Conservation (phyloP, 2,329 filamentous ascomycete species). For the Trichoderma polysporum region DNA sequence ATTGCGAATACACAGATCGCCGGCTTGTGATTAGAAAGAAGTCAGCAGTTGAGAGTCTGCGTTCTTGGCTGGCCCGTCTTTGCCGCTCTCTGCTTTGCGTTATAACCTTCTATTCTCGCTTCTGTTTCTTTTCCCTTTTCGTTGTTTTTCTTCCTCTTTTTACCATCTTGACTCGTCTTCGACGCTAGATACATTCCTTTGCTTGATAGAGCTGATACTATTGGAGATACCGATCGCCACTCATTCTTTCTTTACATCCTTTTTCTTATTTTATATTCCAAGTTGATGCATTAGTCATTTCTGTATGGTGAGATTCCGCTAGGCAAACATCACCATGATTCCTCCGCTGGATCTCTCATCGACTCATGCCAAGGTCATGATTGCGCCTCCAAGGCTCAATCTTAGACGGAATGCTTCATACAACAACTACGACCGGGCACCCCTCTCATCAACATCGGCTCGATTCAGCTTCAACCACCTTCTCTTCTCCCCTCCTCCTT, state of each 20-base stretch:
- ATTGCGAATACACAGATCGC: not conserved
- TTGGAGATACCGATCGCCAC: not conserved
- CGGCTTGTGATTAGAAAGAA: not conserved
- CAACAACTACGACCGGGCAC: slow-evolving; percentile 50
- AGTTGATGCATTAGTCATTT: not conserved
- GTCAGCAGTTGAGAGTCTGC: not conserved
- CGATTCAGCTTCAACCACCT: slow-evolving; percentile 67
- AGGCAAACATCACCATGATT: slow-evolving; percentile 39
- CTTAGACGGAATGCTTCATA: slow-evolving; percentile 60
- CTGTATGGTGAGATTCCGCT: not conserved
- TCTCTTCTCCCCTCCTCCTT: slow-evolving; percentile 66
- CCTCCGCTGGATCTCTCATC: slow-evolving; percentile 48
- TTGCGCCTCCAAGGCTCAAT: slow-evolving; percentile 57
- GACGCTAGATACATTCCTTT: not conserved
- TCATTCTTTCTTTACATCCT: not conserved
- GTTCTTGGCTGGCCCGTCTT: not conserved
- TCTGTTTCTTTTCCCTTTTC: not conserved
- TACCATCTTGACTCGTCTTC: not conserved
- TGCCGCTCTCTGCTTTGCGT: not conserved
- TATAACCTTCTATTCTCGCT: not conserved
- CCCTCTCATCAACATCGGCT: slow-evolving; percentile 60
- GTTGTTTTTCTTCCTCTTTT: not conserved
- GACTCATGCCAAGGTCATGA: slow-evolving; percentile 50
- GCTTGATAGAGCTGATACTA: not conserved
- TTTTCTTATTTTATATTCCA: not conserved